Evolutionary conservation across 352 stramenopile genomes (phyloP), one percentile per base, ranked within the genome.

Genomic region (Bremia lactucae): DNA sequence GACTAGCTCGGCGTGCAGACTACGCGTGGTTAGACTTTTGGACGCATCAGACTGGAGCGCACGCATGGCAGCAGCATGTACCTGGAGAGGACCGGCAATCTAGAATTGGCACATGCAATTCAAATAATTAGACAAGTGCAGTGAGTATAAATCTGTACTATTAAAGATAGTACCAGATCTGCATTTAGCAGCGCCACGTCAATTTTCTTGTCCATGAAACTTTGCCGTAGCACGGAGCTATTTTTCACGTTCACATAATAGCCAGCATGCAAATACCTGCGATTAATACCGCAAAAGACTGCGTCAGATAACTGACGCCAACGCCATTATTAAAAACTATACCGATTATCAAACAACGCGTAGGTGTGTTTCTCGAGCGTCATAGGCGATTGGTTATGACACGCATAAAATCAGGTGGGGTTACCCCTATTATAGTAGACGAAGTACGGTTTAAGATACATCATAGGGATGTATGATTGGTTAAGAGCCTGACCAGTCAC

Each of bases 181-280:
- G 75, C 72, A 55, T 91, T 81, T 46, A 91, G 68, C 20, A 91
- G 52, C 18, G 79, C 73, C 15, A 72, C 70, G 36, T 91, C 68
- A 36, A 87, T 56, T 26, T 81, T 62, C 44, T 85, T 74, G 48
- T 73, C 61, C 19, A 76, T 43, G n/a, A 88, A 53, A 14, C 54
- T 42, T 49, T 83, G 57, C 33, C 62, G 74, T 45, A 91, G 62
- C 26, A 49, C 52, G 1, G 58, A 42, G 40, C 61, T 72, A 55
- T 91, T 91, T 46, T 78, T 71, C 28, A 91, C 79, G 38, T 83
- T 51, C 41, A 60, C 73, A 46, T 77, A 91, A 49, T 76, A 84
- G 3, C 59, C 76, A 16, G 77, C 55, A 42, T 91, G 76, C 4
- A 91, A 68, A 45, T 70, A 84, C 29, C 79, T 87, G 43, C 15